phyloP scores from a whole-genome alignment of 1,139 yeast genomes.

The Debaryomyces singareniensis region DNA sequence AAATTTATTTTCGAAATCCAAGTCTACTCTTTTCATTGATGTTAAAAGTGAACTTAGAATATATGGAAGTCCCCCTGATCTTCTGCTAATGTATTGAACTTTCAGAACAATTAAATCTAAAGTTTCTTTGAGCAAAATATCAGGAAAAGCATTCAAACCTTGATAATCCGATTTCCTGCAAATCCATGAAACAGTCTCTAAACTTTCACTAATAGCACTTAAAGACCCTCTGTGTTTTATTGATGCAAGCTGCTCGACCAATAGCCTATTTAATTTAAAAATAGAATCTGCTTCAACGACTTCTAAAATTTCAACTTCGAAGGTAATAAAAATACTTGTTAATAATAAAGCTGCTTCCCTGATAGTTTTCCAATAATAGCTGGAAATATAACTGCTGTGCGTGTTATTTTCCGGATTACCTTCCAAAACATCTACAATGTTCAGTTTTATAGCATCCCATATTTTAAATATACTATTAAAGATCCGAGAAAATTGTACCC shows the following conservation, averaged over 20 bases:
- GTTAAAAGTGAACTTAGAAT: conserved; percentile 67
- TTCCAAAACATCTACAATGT: neutral
- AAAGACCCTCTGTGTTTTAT: conserved; percentile 91
- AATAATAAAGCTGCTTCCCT: neutral
- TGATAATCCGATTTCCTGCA: conserved; percentile 25
- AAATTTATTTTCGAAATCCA: conserved; percentile 22
- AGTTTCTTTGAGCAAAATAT: conserved; percentile 50
- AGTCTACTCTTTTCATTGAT: conserved; percentile 28
- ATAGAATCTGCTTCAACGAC: neutral
- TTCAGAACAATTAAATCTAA: conserved; percentile 47
- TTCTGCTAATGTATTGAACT: conserved; percentile 68
- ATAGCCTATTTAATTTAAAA: conserved; percentile 13
- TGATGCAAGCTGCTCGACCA: conserved; percentile 60
- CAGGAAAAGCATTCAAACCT: conserved; percentile 32
- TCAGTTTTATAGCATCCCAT: neutral
- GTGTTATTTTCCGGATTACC: neutral
- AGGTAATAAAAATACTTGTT: neutral
- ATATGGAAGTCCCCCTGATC: conserved; percentile 90
- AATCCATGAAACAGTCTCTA: conserved; percentile 52
- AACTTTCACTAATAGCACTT: conserved; percentile 78
- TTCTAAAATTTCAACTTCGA: too few relatives aligned
- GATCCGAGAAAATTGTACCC: neutral
- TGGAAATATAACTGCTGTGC: neutral
- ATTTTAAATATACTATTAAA: neutral
- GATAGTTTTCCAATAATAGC: neutral